A percentile compares a stretch with the other conserved stretches of the same genome.
phyloP scores from a whole-genome alignment of 306 rosid species.

The Heteromeles arbutifolia region DNA sequence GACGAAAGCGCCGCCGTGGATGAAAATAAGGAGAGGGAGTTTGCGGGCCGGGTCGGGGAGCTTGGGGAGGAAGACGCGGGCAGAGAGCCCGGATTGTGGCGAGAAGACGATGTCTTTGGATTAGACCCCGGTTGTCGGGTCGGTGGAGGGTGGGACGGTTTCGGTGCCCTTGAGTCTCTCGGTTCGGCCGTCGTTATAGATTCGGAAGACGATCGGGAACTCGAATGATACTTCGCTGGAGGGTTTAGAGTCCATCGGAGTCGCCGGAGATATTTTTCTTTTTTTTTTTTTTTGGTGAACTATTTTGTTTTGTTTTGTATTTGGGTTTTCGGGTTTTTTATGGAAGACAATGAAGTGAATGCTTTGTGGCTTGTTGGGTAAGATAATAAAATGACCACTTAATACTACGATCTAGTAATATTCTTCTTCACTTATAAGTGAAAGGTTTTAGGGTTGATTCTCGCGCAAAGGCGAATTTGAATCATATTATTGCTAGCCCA shows the following conservation, averaged over 20 bases:
- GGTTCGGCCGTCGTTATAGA: slow-evolving; percentile 32
- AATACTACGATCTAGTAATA: too few species aligned
- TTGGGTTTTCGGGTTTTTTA: not conserved
- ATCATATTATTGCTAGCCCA: too few species aligned
- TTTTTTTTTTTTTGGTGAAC: too few species aligned
- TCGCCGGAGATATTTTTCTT: not conserved
- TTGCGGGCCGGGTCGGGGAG: slow-evolving; percentile 6
- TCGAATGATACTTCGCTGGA: not conserved
- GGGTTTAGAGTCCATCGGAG: slow-evolving; percentile 2
- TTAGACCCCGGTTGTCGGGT: slow-evolving; percentile 27
- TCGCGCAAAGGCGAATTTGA: too few species aligned
- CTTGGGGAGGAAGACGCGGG: slow-evolving; percentile 27
- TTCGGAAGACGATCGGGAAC: slow-evolving; percentile 13
- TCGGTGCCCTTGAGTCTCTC: slow-evolving; percentile 7
- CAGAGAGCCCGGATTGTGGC: slow-evolving; percentile 18
- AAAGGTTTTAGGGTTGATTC: too few species aligned
- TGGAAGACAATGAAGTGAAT: not conserved
- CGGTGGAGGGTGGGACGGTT: slow-evolving; percentile 26
- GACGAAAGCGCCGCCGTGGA: slow-evolving; percentile 42
- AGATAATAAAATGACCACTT: too few species aligned
- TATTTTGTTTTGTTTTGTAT: not conserved
- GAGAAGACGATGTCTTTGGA: slow-evolving; percentile 34
- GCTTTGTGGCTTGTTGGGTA: not conserved
- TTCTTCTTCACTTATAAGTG: too few species aligned
- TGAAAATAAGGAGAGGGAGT: slow-evolving; percentile 27